These are phyloP conservation scores for Xerocomus minutiporus DNA, from an alignment of 1,284 basidiomycete genomes.

Conservation along the genomic window DNA sequence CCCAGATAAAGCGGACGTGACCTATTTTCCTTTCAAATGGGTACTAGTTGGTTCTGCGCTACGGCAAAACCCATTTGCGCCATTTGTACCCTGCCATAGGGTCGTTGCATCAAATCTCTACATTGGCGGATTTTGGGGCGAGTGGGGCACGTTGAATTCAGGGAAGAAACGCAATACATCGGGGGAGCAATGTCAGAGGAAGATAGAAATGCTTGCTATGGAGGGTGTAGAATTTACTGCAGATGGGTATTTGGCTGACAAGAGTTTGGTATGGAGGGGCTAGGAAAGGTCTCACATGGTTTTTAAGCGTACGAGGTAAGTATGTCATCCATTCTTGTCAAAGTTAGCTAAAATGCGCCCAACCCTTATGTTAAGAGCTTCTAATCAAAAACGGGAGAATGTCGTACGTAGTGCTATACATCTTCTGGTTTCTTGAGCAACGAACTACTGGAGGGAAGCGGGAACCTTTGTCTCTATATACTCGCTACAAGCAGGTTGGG, in stretches of 20 bases:
- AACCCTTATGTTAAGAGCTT: too few species aligned
- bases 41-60: slow-evolving; percentile 54
- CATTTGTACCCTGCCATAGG: slow-evolving; percentile 62
- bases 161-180: slow-evolving; percentile 9
- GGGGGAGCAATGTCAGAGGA: slow-evolving; percentile 24
- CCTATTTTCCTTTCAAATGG: too few species aligned
- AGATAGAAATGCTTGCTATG: slow-evolving; percentile 41
- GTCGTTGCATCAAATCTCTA: slow-evolving; percentile 56
- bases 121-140: slow-evolving; percentile 57
- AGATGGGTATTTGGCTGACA: slow-evolving; percentile 37
- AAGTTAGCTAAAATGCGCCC: too few species aligned
- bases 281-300: background rate
- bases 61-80: slow-evolving; percentile 59
- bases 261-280: slow-evolving; percentile 17
- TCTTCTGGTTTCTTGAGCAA: too few species aligned
- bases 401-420: too few species aligned
- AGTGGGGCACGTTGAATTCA: slow-evolving; percentile 43
- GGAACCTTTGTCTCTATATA: background rate
- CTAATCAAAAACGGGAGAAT: too few species aligned
- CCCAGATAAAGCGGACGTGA: too few species aligned
- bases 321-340: background rate
- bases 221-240: slow-evolving; percentile 50
- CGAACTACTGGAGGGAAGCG: too few species aligned
- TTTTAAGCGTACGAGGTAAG: background rate
- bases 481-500: background rate